A percentile compares a stretch with the other conserved stretches of the same genome.
Evolutionary conservation across 129 eudicot species (phyloP).

Genomic region (Helianthus tuberosus): DNA sequence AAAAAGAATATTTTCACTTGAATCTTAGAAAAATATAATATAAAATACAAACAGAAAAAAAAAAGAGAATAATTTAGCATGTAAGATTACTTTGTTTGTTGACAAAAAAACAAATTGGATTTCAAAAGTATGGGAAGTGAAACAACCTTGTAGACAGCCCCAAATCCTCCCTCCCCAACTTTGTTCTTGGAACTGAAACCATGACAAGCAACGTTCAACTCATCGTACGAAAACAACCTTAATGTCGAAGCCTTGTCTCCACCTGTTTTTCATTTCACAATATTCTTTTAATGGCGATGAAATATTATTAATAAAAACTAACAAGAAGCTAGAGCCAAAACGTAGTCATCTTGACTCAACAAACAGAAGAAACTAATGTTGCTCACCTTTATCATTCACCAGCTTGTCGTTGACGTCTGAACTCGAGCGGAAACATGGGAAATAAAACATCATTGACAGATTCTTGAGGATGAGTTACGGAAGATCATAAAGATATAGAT

Average conservation of each 20-base stretch:
- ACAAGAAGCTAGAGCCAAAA: too few species aligned
- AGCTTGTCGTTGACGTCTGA: conserved; percentile 23
- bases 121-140: neutral
- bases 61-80: too few species aligned
- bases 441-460: conserved; percentile 42
- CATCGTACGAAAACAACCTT: conserved; percentile 55
- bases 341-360: neutral
- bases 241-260: conserved; percentile 36
- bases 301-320: too few species aligned
- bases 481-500: neutral
- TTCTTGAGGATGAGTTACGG: conserved; percentile 7
- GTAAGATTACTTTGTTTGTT: too few species aligned
- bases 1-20: too few species aligned
- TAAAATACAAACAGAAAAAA: neutral
- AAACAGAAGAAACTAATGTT: conserved; percentile 2
- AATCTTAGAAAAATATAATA: neutral
- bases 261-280: conserved; percentile 41
- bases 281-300: too few species aligned
- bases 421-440: conserved; percentile 37
- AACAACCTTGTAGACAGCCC: conserved; percentile 68
- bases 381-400: conserved; percentile 35
- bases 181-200: conserved; percentile 58
- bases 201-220: conserved; percentile 55
- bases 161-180: conserved; percentile 79
- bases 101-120: too few species aligned